Conservation (phyloP, 148 eudicot species). For the Fagopyrum esculentum region DNA sequence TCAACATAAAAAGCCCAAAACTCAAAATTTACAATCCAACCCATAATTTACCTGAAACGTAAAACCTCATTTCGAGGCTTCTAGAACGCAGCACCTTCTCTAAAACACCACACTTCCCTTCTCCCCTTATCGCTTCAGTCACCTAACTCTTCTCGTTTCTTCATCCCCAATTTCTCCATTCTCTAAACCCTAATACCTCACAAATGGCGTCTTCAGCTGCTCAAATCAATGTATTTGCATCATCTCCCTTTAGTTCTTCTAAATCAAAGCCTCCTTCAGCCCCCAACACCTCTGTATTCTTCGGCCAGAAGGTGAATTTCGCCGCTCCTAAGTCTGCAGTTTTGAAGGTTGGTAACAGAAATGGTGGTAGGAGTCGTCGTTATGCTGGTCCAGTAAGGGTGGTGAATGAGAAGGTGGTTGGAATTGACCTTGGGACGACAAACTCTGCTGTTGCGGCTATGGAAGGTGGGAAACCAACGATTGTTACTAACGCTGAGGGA, state of each 20-base stretch:
- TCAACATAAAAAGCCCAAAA: not conserved
- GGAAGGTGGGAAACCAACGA: constrained; percentile 96
- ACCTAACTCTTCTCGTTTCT: not conserved
- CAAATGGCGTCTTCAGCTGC: constrained; percentile 48
- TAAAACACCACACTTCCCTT: not conserved
- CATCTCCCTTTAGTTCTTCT: constrained; percentile 20
- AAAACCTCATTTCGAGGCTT: not conserved
- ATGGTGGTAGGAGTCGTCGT: constrained; percentile 13
- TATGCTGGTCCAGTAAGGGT: constrained; percentile 36
- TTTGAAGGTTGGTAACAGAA: constrained; percentile 19
- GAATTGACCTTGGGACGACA: constrained; percentile 90
- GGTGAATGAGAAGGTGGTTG: constrained; percentile 79
- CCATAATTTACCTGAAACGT: not conserved
- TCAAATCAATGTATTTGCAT: constrained; percentile 30
- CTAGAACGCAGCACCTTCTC: not conserved
- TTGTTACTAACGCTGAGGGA: constrained; percentile 85
- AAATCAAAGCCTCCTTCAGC: constrained; percentile 10
- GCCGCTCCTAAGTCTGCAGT: constrained; percentile 25
- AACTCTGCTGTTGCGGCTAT: constrained; percentile 95
- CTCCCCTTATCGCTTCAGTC: constrained; percentile 5
- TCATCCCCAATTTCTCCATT: not conserved
- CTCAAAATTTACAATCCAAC: not conserved
- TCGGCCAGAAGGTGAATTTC: constrained; percentile 25
- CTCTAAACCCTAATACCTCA: not conserved
- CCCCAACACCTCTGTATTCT: constrained; percentile 24